A percentile compares a stretch with the other conserved stretches of the same genome.
Evolutionary conservation across 768 basidiomycete species (phyloP).

Genomic region (Hortiboletus campestris): DNA sequence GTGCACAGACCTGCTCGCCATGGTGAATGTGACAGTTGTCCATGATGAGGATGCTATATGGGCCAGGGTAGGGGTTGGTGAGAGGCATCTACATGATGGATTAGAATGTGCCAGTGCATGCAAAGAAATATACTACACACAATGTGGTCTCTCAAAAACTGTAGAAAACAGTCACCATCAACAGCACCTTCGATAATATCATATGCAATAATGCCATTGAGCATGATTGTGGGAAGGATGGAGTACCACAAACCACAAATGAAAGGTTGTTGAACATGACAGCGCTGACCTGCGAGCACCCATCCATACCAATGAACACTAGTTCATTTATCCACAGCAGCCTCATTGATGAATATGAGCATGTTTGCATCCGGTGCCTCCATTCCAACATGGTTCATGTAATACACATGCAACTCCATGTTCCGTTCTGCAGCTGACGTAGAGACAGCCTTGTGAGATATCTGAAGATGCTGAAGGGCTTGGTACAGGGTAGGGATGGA

Average conservation of each 20-base stretch:
- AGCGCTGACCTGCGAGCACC: background rate
- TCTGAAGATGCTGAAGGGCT: background rate
- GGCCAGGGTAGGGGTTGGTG: background rate
- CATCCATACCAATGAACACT: background rate
- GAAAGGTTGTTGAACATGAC: slow-evolving; percentile 14
- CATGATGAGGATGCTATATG: slow-evolving; percentile 15
- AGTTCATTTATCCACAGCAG: slow-evolving; percentile 4
- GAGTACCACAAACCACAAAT: slow-evolving; percentile 5
- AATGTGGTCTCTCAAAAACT: slow-evolving; percentile 10
- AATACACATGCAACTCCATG: background rate
- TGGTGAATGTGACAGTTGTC: slow-evolving; percentile 27
- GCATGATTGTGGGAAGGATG: slow-evolving; percentile 15
- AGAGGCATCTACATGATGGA: slow-evolving; percentile 11
- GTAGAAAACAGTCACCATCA: slow-evolving; percentile 2
- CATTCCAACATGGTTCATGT: slow-evolving; percentile 13
- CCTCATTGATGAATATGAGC: slow-evolving; percentile 24
- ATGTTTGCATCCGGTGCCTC: slow-evolving; percentile 22
- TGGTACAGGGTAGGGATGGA: background rate
- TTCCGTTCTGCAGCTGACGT: slow-evolving; percentile 12
- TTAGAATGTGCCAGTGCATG: too few species aligned
- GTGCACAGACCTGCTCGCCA: slow-evolving; percentile 11
- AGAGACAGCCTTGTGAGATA: too few species aligned
- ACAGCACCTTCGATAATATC: slow-evolving; percentile 20
- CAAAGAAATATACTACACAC: background rate
- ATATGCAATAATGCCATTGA: slow-evolving; percentile 6